A percentile compares a stretch with the other conserved stretches of the same genome.
Evolutionary conservation across 2,329 filamentous ascomycete genomes (phyloP).

Genomic region (Aspergillus brasiliensis): DNA sequence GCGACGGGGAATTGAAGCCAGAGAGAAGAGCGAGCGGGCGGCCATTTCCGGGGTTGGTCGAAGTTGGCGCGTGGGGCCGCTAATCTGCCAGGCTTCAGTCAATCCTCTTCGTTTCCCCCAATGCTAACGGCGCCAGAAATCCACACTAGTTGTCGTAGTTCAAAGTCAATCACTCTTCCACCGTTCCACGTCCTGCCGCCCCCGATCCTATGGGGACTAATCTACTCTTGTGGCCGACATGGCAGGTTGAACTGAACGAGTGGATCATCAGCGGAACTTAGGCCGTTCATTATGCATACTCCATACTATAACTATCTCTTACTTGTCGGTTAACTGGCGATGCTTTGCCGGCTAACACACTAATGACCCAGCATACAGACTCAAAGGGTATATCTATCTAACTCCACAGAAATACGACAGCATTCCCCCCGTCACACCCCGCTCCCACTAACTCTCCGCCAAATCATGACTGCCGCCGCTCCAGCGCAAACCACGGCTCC

Average conservation of each 20-base stretch:
- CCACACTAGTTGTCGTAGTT: not conserved
- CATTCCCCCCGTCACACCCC: conserved; percentile 24
- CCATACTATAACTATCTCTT: too few species aligned
- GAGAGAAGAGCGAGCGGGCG: conserved; percentile 1
- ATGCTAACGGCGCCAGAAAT: not conserved
- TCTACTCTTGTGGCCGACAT: not conserved
- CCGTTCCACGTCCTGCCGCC: not conserved
- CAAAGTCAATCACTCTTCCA: not conserved
- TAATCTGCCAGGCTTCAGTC: not conserved
- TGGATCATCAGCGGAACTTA: not conserved
- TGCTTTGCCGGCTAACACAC: too few species aligned
- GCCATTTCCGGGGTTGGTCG: conserved; percentile 3
- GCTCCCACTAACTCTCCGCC: conserved; percentile 53
- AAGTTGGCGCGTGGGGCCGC: conserved; percentile 7
- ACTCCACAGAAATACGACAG: not conserved
- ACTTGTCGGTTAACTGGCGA: too few species aligned
- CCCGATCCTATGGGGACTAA: not conserved
- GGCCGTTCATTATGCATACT: not conserved
- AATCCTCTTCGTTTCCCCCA: not conserved
- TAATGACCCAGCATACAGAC: too few species aligned
- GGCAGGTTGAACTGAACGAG: not conserved
- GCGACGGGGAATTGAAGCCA: not conserved
- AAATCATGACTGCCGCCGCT: conserved; percentile 62
- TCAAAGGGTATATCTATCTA: conserved; percentile 3
- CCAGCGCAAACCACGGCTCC: conserved; percentile 67